Evolutionary conservation across 345 rosid genomes (phyloP).

Genomic region (Rubroshorea leprosula): DNA sequence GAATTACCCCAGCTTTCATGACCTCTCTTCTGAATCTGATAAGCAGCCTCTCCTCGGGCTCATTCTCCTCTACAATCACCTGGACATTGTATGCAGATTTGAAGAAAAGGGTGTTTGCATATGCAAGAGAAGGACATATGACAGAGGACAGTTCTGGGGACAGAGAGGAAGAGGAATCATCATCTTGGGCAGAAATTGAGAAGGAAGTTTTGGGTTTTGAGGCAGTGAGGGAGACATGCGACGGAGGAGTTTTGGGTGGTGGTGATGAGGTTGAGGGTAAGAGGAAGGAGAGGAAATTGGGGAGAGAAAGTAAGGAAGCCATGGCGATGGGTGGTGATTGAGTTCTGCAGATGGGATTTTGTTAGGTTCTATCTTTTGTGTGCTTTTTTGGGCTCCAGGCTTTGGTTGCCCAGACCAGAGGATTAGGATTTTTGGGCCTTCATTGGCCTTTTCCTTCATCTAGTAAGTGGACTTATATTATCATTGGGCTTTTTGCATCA

Average conservation of each 20-base stretch:
- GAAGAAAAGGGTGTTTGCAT: slow-evolving; percentile 66
- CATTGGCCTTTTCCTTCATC: too few relatives aligned
- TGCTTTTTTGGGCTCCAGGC: too few relatives aligned
- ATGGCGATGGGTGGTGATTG: slow-evolving; percentile 26
- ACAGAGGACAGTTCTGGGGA: slow-evolving; percentile 52
- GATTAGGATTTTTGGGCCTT: too few relatives aligned
- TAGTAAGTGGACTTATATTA: too few relatives aligned
- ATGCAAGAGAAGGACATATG: slow-evolving; percentile 63
- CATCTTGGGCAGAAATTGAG: slow-evolving; percentile 29
- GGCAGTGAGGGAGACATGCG: slow-evolving; percentile 24
- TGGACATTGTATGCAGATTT: slow-evolving; percentile 64
- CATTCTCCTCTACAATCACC: slow-evolving; percentile 65
- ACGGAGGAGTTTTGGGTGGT: slow-evolving; percentile 22
- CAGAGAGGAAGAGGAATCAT: slow-evolving; percentile 11
- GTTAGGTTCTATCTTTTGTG: slow-evolving; percentile 11
- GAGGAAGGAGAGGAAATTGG: slow-evolving; percentile 61
- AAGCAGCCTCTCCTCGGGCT: slow-evolving; percentile 67
- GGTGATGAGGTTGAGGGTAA: slow-evolving; percentile 45
- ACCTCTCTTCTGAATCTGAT: slow-evolving; percentile 71
- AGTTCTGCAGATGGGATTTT: slow-evolving; percentile 25
- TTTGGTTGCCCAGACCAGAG: too few relatives aligned
- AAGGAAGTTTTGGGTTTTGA: slow-evolving; percentile 24
- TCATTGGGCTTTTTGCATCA: too few relatives aligned
- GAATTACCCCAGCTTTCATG: slow-evolving; percentile 72
- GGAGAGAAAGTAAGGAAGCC: slow-evolving; percentile 59